Percentiles rank a stretch among this genome's conserved stretches.
phyloP scores from a whole-genome alignment of 129 eudicot species.

The Artemisia tridentata region DNA sequence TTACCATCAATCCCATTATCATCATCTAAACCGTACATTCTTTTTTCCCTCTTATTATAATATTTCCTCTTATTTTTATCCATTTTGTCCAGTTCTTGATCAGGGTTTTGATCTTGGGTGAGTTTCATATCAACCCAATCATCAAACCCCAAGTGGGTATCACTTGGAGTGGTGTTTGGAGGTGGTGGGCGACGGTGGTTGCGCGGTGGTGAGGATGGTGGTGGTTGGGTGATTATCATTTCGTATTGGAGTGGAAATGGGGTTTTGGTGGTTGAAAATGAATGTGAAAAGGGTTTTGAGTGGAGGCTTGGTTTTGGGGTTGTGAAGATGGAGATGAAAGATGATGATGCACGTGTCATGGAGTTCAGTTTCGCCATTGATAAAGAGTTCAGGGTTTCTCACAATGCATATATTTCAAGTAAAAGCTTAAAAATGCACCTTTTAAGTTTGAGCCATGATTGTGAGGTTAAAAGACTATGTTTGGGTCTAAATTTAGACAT shows the following conservation, averaged over 20 bases:
- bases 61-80: conserved; percentile 79
- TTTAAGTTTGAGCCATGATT: no score
- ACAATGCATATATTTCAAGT: no score
- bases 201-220: conserved; percentile 26
- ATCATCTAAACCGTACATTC: conserved; percentile 86
- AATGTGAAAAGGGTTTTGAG: conserved; percentile 17
- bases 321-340: conserved; percentile 21
- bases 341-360: conserved; percentile 35
- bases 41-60: conserved; percentile 69
- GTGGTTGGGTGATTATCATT: conserved; percentile 75
- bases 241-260: conserved; percentile 95
- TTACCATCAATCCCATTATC: conserved; percentile 18
- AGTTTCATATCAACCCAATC: conserved; percentile 84
- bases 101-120: conserved; percentile 14
- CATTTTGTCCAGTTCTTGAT: conserved; percentile 28
- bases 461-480: no score
- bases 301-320: background rate
- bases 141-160: conserved; percentile 49
- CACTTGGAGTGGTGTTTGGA: conserved; percentile 34
- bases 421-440: no score
- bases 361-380: conserved; percentile 29
- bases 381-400: no score
- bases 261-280: conserved; percentile 67
- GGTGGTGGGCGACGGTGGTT: conserved; percentile 32
- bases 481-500: no score